phyloP scores from a whole-genome alignment of 768 basidiomycete species.

The Udeniomyces megalosporus region DNA sequence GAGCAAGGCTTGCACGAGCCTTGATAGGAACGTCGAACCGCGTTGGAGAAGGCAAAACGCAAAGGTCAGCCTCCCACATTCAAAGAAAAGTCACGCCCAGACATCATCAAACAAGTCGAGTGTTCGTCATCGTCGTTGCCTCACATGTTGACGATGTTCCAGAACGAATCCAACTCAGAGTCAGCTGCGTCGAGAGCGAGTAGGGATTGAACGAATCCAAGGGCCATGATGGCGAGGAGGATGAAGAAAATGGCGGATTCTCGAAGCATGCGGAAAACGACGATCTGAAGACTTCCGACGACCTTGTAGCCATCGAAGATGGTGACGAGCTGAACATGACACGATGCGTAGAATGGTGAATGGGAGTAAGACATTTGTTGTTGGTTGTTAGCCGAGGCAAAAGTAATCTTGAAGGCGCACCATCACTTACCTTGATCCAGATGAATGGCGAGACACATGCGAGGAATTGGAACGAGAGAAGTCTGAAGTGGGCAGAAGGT shows the following conservation, averaged over 20 bases:
- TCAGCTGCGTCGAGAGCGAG: constrained; percentile 85
- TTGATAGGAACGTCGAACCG: neutral
- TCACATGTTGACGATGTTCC: constrained; percentile 49
- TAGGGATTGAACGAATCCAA: constrained; percentile 74
- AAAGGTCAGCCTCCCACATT: neutral
- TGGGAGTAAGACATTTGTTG: too few species aligned
- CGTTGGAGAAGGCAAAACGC: neutral
- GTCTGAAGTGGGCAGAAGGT: constrained; percentile 27
- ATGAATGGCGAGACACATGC: constrained; percentile 77
- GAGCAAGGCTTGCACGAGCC: constrained; percentile 42
- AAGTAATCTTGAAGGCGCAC: too few species aligned
- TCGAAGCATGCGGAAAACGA: constrained; percentile 63
- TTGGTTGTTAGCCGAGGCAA: too few species aligned
- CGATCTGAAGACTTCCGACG: constrained; percentile 86
- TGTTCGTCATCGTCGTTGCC: too few species aligned
- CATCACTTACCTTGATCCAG: constrained; percentile 35
- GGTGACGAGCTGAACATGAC: constrained; percentile 3
- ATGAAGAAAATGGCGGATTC: constrained; percentile 15
- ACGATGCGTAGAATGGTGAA: neutral
- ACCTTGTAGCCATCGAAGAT: constrained; percentile 61
- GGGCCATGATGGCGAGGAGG: constrained; percentile 43
- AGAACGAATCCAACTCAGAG: constrained; percentile 42
- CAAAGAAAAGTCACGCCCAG: constrained; percentile 48
- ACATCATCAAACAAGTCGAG: too few species aligned
- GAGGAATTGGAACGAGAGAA: constrained; percentile 71